Evolutionary conservation across 345 rosid species (phyloP), one percentile per base, ranked within the genome.

Genomic region (Cardiospermum halicacabum): DNA sequence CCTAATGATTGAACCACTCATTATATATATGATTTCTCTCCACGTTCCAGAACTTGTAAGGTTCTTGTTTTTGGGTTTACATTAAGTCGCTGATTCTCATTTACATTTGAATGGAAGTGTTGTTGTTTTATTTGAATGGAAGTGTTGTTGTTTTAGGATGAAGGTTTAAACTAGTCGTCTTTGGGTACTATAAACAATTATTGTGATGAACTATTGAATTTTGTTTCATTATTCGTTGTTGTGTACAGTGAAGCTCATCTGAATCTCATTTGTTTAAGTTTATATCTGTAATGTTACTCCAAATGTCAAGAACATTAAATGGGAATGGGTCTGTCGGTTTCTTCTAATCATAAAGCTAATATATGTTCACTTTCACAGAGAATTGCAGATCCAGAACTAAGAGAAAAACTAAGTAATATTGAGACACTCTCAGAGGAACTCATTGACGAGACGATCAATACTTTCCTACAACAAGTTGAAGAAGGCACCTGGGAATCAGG

Each of bases 391-490:
- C 74, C 56, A 58, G 64, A 56, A 8, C 78, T 94, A 77, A 89
- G 86, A 72, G 81, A 73, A 18, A 70, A 82, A 66, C 77, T 94
- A n/a, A 70, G 64, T 16, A 71, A 83, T 40, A 42, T 80, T 53
- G 96, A 89, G 37, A 66, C 78, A 6, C 73, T 91, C 7, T 76
- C 95, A 8, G 96, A 91, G 68, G 93, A 91, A 58, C 55, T 75
- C 15, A 73, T 94, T 7, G 97, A 94, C 55, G 54, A 72, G 37
- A 85, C 79, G 11, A 58, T 85, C 3, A 75, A 82, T 0, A 84
- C 74, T 65, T 94, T 94, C 79, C 70, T 91, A 15, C 71, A 84
- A 62, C 95, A 91, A 78, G 96, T 85, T 28, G 92, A 90, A 49
- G 87, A 82, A 24, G 87, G 84, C 28, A 80, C 81, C 3, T 93